These are phyloP conservation scores for Spinacia oleracea DNA, from an alignment of 179 eudicot genomes.

Conservation along the genomic window DNA sequence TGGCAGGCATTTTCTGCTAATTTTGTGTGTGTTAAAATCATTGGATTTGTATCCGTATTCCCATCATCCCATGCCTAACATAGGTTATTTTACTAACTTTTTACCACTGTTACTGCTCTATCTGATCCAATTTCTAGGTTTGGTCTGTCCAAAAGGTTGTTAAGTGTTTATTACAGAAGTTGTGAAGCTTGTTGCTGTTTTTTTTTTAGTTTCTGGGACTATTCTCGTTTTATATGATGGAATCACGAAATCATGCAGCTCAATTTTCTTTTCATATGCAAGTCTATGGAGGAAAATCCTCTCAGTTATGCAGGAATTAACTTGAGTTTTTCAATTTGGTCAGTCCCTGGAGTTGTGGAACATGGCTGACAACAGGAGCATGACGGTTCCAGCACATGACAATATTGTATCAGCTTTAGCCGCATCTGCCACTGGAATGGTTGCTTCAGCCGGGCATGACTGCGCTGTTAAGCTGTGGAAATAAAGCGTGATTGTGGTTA, in stretches of 20 bases:
- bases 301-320: neutral
- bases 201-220: neutral
- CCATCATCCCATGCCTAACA: neutral
- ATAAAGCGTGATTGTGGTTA: conserved; percentile 23
- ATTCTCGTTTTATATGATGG: neutral
- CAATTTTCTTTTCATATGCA: no score
- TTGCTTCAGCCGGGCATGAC: conserved; percentile 77
- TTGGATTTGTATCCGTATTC: neutral
- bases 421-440: conserved; percentile 48
- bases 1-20: neutral
- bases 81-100: neutral
- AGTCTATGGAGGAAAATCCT: neutral
- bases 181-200: conserved; percentile 1
- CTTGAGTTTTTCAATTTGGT: neutral
- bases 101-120: neutral
- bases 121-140: neutral
- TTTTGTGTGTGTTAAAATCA: neutral
- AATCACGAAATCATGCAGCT: neutral
- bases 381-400: conserved; percentile 80
- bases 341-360: conserved; percentile 92
- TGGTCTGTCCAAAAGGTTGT: neutral
- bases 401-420: conserved; percentile 61
- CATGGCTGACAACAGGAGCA: conserved; percentile 85
- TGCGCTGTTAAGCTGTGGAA: conserved; percentile 55
- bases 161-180: neutral